Evolutionary conservation across 176 grass and related monocot species (phyloP), one percentile per base, ranked within the genome.

Genomic region (Eleusine coracana): DNA sequence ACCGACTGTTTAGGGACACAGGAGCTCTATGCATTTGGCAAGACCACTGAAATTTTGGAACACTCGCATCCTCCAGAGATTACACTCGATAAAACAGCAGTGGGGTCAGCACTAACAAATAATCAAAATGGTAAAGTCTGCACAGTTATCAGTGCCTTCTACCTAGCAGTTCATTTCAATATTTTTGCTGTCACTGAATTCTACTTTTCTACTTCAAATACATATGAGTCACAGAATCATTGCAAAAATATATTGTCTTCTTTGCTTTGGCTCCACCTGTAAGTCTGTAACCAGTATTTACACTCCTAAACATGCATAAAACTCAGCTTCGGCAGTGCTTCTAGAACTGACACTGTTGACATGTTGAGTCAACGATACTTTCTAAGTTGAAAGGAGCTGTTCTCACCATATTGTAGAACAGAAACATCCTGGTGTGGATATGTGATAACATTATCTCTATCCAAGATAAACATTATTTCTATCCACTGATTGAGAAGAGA

Each of bases 71-170:
- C 39, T 88, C 67, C 83, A 78, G 73, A 78, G 21, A 67, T 41
- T 37, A 36, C 66, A 76, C 67, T 81, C 23, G 29, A 83, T 31
- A 69, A 75, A 86, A 78, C 82, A 66, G 82, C 44, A 9, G 66
- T 68, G 66, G 86, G 84, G 25, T 76, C 87, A 59, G 70, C 44
- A n/a, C 18, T 71, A 66, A 37, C 66, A 83, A 83, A 21, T 41
- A 68, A 87, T 86, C 82, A 88, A 68, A 76, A 88, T 88, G 85
- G 93, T 92, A 86, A 76, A 85, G 64, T 83, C 70, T 71, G 23
- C 78, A 42, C 29, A 48, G 25, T 75, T 70, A 84, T 48, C 16
- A 50, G 61, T 74, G 29, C 63, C 29, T 42, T 74, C 38, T 68
- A 71, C n/a, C 66, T 5, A 3, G n/a, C 69, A 16, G 50, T 38